Percentiles rank a stretch among this genome's conserved stretches.
Conservation (phyloP, 306 rosid species). For the Fagus sylvatica region DNA sequence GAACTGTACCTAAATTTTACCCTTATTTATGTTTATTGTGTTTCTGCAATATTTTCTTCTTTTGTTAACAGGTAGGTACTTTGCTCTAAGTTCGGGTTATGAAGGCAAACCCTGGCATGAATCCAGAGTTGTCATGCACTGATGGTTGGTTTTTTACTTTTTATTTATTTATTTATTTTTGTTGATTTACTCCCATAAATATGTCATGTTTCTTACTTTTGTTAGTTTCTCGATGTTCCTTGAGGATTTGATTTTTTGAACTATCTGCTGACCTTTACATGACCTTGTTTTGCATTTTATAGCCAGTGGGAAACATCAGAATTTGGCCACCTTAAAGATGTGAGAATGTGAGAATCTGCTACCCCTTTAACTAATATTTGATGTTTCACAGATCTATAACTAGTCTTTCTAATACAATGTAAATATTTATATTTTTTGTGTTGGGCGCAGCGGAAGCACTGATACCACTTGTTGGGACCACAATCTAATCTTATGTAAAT, state of each 20-base stretch:
- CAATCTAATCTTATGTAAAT: too few species aligned
- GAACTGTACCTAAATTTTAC: too few species aligned
- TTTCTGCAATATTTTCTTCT: slow-evolving; percentile 9
- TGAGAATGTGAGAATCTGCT: slow-evolving; percentile 60
- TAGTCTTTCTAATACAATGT: too few species aligned
- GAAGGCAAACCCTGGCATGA: slow-evolving; percentile 82
- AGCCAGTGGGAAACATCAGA: slow-evolving; percentile 83
- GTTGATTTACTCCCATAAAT: neutral
- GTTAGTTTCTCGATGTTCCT: neutral
- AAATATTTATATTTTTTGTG: too few species aligned
- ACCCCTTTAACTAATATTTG: neutral
- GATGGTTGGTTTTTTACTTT: slow-evolving; percentile 57
- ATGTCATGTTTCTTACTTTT: neutral
- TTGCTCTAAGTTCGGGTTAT: slow-evolving; percentile 72
- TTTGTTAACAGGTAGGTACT: slow-evolving; percentile 64
- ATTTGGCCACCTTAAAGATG: slow-evolving; percentile 77
- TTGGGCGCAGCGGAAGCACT: too few species aligned
- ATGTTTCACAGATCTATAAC: neutral
- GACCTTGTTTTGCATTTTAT: slow-evolving; percentile 12
- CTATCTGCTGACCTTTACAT: slow-evolving; percentile 1
- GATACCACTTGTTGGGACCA: too few species aligned
- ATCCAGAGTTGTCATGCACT: slow-evolving; percentile 86
- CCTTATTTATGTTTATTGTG: slow-evolving; percentile 6
- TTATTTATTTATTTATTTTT: neutral
- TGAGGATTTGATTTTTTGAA: slow-evolving; percentile 14